Percentiles rank a stretch among this genome's conserved stretches.
These are phyloP conservation scores for Trypanosoma cruzi DNA, from an alignment of 208 protist genomes.

Conservation along the genomic window DNA sequence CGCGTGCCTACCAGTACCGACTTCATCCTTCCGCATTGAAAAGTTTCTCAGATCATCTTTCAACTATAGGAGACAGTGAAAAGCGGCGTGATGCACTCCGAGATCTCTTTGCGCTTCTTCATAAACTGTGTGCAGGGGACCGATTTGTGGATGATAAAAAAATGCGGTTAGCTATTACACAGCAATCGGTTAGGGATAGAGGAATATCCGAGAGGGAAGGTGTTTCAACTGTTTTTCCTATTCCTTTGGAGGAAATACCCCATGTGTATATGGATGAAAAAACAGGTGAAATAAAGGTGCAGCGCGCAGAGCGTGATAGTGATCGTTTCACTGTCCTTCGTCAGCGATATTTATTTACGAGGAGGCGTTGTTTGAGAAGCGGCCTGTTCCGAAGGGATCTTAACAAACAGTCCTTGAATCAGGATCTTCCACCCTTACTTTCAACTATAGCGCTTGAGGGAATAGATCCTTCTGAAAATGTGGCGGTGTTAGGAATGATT, in stretches of 20 bases:
- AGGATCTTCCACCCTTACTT: slow-evolving; percentile 60
- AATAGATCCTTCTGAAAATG: slow-evolving; percentile 41
- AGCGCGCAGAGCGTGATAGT: slow-evolving; percentile 8
- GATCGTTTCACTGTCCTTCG: slow-evolving; percentile 63
- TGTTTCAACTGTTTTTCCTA: slow-evolving; percentile 35
- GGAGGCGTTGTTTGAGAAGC: slow-evolving; percentile 75
- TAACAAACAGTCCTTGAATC: slow-evolving; percentile 39
- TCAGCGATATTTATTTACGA: slow-evolving; percentile 82
- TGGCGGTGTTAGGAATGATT: slow-evolving; percentile 85
- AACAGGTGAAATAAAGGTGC: slow-evolving; percentile 55
- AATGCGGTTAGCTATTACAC: slow-evolving; percentile 52
- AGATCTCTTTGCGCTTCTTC: slow-evolving; percentile 72
- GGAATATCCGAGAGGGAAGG: slow-evolving; percentile 36
- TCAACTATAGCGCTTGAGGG: slow-evolving; percentile 81
- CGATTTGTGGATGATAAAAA: slow-evolving; percentile 67
- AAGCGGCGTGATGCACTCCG: slow-evolving; percentile 51
- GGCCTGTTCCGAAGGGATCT: slow-evolving; percentile 72
- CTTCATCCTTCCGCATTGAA: slow-evolving; percentile 80
- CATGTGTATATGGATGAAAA: slow-evolving; percentile 66
- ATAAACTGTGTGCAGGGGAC: slow-evolving; percentile 54
- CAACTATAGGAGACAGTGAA: slow-evolving; percentile 38
- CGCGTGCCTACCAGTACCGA: slow-evolving; percentile 71
- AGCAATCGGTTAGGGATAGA: slow-evolving; percentile 48
- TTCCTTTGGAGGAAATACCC: slow-evolving; percentile 52
- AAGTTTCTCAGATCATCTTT: slow-evolving; percentile 58